A percentile compares a stretch with the other conserved stretches of the same genome.
Conservation (phyloP, 2,329 filamentous ascomycete species). For the Venturiaceae sp. region DNA sequence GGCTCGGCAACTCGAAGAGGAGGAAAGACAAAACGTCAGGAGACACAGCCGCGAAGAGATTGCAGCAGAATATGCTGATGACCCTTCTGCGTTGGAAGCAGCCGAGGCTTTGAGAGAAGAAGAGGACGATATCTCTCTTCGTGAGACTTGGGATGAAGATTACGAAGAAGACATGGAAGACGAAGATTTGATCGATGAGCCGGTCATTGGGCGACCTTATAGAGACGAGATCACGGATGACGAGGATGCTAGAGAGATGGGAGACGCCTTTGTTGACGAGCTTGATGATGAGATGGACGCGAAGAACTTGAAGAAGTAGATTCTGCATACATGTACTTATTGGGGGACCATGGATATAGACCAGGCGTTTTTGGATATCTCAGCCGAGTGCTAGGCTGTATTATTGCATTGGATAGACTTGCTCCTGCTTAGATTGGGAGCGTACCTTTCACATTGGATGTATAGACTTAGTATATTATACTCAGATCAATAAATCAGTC, state of each 20-base stretch:
- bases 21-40: conserved; percentile 20
- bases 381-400: neutral
- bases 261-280: conserved; percentile 1
- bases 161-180: conserved; percentile 28
- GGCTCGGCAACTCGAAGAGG: conserved; percentile 40
- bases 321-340: neutral
- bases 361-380: neutral
- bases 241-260: conserved; percentile 5
- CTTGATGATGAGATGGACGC: neutral
- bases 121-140: conserved; percentile 40
- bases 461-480: neutral
- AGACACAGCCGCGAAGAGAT: conserved; percentile 15
- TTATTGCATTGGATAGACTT: neutral
- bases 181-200: conserved; percentile 8
- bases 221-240: neutral
- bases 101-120: conserved; percentile 33
- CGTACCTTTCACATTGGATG: no score
- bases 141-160: conserved; percentile 44
- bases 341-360: neutral
- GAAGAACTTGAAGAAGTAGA: neutral
- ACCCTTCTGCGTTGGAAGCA: conserved; percentile 32
- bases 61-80: conserved; percentile 18
- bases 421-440: no score
- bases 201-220: conserved; percentile 4
- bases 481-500: no score